These are phyloP conservation scores for Alternaria gansuensis DNA, from an alignment of 2,329 filamentous ascomycete species.

Conservation along the genomic window DNA sequence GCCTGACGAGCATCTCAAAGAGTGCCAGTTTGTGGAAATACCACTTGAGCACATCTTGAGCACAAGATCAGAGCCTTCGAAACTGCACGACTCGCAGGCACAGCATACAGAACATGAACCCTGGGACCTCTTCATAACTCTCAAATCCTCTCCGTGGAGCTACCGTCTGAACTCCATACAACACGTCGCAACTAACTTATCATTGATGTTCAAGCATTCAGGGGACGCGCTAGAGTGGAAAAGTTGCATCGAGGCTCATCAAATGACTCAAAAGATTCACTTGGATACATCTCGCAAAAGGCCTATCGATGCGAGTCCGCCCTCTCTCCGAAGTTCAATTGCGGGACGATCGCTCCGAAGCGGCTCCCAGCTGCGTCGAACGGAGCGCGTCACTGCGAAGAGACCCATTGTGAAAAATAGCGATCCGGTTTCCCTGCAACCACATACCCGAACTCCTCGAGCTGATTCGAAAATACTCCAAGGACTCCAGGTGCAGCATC, in stretches of 20 bases:
- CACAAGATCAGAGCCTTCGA: constrained; percentile 20
- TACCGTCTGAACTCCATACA: constrained; percentile 38
- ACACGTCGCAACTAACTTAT: constrained; percentile 30
- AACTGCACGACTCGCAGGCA: constrained; percentile 35
- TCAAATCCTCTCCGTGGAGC: constrained; percentile 25
- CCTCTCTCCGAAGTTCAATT: constrained; percentile 1
- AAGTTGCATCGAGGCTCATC: constrained; percentile 27
- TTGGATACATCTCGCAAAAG: constrained; percentile 7
- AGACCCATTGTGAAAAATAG: not conserved
- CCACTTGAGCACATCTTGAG: constrained; percentile 35
- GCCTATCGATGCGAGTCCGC: constrained; percentile 8
- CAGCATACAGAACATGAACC: constrained; percentile 25
- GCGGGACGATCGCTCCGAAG: not conserved
- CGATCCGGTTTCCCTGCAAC: not conserved
- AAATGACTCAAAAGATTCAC: not conserved
- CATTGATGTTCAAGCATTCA: constrained; percentile 30
- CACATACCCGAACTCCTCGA: not conserved
- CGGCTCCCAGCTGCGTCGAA: not conserved
- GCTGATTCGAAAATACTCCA: not conserved
- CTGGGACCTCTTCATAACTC: constrained; percentile 34
- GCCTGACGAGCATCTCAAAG: constrained; percentile 24
- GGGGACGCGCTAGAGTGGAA: constrained; percentile 36
- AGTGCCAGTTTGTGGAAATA: constrained; percentile 42
- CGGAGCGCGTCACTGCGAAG: not conserved
- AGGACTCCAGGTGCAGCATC: not conserved